Evolutionary conservation across 352 stramenopile genomes (phyloP).

Genomic region (Globisporangium paroecandrum): DNA sequence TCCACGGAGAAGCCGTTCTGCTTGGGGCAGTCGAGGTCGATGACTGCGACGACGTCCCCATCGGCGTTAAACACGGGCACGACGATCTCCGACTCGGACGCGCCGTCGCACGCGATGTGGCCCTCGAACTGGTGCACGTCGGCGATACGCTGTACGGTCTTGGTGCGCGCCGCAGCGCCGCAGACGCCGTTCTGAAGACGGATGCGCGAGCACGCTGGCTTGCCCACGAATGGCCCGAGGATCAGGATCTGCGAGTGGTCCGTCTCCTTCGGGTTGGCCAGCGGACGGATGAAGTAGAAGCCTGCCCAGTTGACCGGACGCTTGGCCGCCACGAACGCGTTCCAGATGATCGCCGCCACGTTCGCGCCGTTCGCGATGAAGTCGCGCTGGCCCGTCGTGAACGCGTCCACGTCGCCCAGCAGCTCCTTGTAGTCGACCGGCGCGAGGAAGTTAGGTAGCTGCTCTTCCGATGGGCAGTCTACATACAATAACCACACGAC

Average conservation of each 20-base stretch:
- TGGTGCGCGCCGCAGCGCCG: constrained; percentile 57
- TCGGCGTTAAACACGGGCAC: constrained; percentile 63
- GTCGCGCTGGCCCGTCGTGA: constrained; percentile 66
- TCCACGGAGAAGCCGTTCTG: constrained; percentile 68
- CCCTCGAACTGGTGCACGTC: constrained; percentile 74
- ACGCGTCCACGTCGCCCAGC: constrained; percentile 52
- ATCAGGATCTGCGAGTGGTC: constrained; percentile 64
- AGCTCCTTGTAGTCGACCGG: constrained; percentile 68
- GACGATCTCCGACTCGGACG: constrained; percentile 80
- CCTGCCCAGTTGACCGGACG: constrained; percentile 79
- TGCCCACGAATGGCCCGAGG: constrained; percentile 77
- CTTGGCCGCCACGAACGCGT: constrained; percentile 58
- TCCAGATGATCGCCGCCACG: constrained; percentile 78
- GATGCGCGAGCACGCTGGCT: constrained; percentile 79
- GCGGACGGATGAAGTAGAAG: constrained; percentile 76
- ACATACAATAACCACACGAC: neutral
- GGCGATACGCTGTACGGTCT: constrained; percentile 65
- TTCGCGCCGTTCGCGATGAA: constrained; percentile 80
- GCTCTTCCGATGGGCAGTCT: constrained; percentile 46
- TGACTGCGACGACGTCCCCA: constrained; percentile 66
- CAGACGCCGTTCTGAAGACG: constrained; percentile 73
- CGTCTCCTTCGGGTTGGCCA: constrained; percentile 50
- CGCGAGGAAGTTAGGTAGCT: constrained; percentile 55
- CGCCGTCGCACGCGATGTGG: constrained; percentile 81
- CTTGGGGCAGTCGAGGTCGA: constrained; percentile 76